Percentiles rank a stretch among this genome's conserved stretches.
Evolutionary conservation across 139 green algal species (phyloP).

Genomic region (Parachlorella kessleri): DNA sequence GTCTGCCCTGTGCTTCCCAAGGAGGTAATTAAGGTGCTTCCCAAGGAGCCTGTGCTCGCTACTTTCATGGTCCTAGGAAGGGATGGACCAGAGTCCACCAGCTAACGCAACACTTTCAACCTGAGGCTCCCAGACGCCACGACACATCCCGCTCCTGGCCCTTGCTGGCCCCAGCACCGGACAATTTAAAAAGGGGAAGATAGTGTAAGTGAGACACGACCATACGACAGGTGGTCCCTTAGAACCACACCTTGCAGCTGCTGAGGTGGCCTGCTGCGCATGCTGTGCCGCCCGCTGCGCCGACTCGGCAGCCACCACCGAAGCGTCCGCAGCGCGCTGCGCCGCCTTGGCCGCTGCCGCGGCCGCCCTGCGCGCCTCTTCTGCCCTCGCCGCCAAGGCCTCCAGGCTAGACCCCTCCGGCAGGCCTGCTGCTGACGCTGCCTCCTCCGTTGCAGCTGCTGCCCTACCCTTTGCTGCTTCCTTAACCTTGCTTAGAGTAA

Average conservation of each 20-base stretch:
- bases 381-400: not conserved
- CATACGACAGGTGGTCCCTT: not conserved
- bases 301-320: not conserved
- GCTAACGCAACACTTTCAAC: not conserved
- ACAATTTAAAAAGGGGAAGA: too few relatives aligned
- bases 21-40: too few relatives aligned
- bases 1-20: too few relatives aligned
- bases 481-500: too few relatives aligned
- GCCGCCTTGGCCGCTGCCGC: not conserved
- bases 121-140: not conserved
- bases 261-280: not conserved
- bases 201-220: too few relatives aligned
- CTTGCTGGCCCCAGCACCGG: not conserved
- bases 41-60: too few relatives aligned
- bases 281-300: not conserved
- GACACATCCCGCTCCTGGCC: not conserved
- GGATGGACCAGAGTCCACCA: too few relatives aligned
- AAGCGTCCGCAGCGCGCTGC: not conserved
- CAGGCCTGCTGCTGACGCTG: not conserved
- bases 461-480: too few relatives aligned
- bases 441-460: too few relatives aligned
- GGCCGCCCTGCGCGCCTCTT: not conserved
- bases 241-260: not conserved
- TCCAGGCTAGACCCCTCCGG: not conserved
- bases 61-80: too few relatives aligned